Evolutionary conservation across 139 green algal genomes (phyloP).

Genomic region (Trebouxia sp.): DNA sequence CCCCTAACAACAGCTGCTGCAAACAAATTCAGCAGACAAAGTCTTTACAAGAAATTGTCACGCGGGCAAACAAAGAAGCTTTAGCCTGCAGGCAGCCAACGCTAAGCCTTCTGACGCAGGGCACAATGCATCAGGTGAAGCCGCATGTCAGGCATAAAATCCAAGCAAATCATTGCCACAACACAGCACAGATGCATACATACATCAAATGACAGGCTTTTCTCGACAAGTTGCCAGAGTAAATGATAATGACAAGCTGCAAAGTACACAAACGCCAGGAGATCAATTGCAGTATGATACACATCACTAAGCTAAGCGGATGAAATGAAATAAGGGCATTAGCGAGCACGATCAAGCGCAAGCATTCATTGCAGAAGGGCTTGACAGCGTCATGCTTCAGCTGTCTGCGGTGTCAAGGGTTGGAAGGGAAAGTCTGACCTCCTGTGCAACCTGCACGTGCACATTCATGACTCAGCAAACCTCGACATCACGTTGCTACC

Average conservation of each 20-base stretch:
- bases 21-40: too few relatives aligned
- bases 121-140: too few relatives aligned
- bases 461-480: neutral
- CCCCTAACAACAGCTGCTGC: too few relatives aligned
- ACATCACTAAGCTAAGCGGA: neutral
- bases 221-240: neutral
- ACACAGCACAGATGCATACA: neutral
- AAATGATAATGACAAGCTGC: neutral
- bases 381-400: neutral
- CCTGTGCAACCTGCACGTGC: constrained; percentile 55
- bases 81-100: too few relatives aligned
- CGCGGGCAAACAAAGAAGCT: too few relatives aligned
- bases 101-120: too few relatives aligned
- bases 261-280: neutral
- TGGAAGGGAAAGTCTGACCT: constrained; percentile 58
- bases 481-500: neutral
- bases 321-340: too few relatives aligned
- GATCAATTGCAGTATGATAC: neutral
- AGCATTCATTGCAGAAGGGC: neutral
- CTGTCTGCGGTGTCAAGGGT: constrained; percentile 48
- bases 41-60: too few relatives aligned
- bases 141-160: too few relatives aligned
- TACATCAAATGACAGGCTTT: neutral
- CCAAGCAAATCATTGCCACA: too few relatives aligned
- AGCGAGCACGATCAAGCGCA: neutral